Evolutionary conservation across 2,329 filamentous ascomycete genomes (phyloP).

Genomic region (Fusarium kyushuense): DNA sequence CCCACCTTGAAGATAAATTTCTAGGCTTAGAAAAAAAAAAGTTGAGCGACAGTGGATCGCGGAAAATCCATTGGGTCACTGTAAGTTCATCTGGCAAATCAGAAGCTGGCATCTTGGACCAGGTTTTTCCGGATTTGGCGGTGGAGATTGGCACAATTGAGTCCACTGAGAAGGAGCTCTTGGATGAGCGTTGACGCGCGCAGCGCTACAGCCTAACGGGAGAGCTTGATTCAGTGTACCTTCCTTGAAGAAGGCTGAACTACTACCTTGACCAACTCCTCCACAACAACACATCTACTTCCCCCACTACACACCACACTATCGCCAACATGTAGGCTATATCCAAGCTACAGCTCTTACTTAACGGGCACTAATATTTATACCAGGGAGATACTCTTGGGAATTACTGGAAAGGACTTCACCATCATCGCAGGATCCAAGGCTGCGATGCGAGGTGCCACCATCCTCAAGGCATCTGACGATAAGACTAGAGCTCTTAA

Average conservation of each 20-base stretch:
- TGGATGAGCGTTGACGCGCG: constrained; percentile 52
- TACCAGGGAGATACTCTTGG: constrained; percentile 92
- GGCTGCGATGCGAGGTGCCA: constrained; percentile 97
- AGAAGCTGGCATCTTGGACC: constrained; percentile 33
- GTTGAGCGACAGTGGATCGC: constrained; percentile 49
- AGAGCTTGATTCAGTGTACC: constrained; percentile 46
- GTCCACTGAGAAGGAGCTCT: constrained; percentile 38
- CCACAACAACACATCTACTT: constrained; percentile 34
- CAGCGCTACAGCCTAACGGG: constrained; percentile 55
- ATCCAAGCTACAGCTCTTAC: constrained; percentile 22
- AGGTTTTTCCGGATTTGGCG: constrained; percentile 52
- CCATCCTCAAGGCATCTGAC: constrained; percentile 92
- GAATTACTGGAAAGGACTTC: constrained; percentile 99
- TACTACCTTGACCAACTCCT: constrained; percentile 36
- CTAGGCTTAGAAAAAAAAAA: constrained; percentile 57
- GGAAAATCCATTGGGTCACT: constrained; percentile 35
- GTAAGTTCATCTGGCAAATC: constrained; percentile 42
- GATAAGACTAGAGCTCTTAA: constrained; percentile 96
- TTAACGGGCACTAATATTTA: constrained; percentile 28
- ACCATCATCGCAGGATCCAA: constrained; percentile 97
- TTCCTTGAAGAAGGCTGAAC: constrained; percentile 43
- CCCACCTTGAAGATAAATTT: constrained; percentile 50
- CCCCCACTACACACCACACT: constrained; percentile 27
- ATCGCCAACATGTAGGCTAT: constrained; percentile 46
- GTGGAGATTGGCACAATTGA: constrained; percentile 51